Conservation (phyloP, 257 asterid genomes). For the Vinca minor region DNA sequence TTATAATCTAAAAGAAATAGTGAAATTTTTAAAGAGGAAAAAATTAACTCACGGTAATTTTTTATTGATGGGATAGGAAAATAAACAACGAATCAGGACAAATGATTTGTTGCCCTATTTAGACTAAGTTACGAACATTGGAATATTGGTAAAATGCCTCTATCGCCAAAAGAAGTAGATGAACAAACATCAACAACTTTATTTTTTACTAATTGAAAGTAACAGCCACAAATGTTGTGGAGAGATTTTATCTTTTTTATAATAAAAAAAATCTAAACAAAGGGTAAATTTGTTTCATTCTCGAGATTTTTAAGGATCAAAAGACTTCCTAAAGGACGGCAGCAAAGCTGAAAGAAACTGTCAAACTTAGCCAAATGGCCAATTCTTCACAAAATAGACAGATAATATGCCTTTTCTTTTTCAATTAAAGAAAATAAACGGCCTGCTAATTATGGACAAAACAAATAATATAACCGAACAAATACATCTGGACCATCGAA, state of each 20-base stretch:
- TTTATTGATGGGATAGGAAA: no score
- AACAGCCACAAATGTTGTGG: not conserved
- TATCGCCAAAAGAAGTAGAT: no score
- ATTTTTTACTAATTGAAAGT: not conserved
- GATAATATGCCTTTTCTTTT: not conserved
- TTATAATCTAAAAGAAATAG: no score
- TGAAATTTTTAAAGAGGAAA: no score
- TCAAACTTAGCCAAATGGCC: conserved; percentile 8
- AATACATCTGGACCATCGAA: not conserved
- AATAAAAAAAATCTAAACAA: no score
- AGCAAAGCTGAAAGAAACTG: conserved; percentile 2
- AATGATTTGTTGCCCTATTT: no score
- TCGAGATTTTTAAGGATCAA: conserved; percentile 3
- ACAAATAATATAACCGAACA: not conserved
- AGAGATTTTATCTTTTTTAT: not conserved
- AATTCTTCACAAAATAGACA: not conserved
- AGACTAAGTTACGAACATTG: no score
- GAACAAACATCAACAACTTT: no score
- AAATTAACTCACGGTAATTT: no score
- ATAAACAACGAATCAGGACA: no score
- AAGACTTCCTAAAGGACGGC: conserved; percentile 1
- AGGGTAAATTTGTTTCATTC: not conserved
- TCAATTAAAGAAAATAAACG: not conserved
- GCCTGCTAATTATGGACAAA: not conserved
- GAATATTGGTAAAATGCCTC: no score